A percentile compares a stretch with the other conserved stretches of the same genome.
Conservation (phyloP, 2,329 filamentous ascomycete genomes). For the Neonectria coccinea region DNA sequence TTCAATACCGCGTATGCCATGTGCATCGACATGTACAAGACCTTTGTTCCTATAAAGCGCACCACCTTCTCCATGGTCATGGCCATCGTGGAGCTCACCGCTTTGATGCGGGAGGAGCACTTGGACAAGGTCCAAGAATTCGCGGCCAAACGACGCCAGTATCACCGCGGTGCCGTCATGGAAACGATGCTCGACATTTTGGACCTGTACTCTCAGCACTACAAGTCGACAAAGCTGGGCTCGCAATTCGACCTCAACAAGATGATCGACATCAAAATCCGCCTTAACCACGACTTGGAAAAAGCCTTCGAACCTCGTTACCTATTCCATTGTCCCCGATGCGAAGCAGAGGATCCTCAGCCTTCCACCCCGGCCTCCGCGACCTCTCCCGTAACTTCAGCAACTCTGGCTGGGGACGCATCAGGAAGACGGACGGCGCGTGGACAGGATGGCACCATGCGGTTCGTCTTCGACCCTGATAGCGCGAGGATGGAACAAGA, state of each 20-base stretch:
- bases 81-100: conserved; percentile 83
- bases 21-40: conserved; percentile 90
- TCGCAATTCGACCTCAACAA: conserved; percentile 77
- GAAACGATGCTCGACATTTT: conserved; percentile 92
- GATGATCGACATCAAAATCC: conserved; percentile 89
- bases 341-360: conserved; percentile 55
- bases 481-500: conserved; percentile 78
- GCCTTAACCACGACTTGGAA: conserved; percentile 84
- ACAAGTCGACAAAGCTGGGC: conserved; percentile 79
- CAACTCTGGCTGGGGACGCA: conserved; percentile 52
- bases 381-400: conserved; percentile 55
- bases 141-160: conserved; percentile 60
- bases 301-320: conserved; percentile 71
- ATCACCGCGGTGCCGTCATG: conserved; percentile 61
- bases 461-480: conserved; percentile 88
- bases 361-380: conserved; percentile 48
- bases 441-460: conserved; percentile 78
- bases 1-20: conserved; percentile 81
- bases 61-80: conserved; percentile 87
- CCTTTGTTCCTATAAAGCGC: conserved; percentile 91
- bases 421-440: conserved; percentile 50
- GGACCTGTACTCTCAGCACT: conserved; percentile 91
- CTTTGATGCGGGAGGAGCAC: conserved; percentile 67
- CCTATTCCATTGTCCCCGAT: conserved; percentile 68
- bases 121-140: conserved; percentile 63